Base-by-base conservation (phyloP, 2,329 filamentous ascomycete genomes). In the Gliomastix tumulicola region DNA sequence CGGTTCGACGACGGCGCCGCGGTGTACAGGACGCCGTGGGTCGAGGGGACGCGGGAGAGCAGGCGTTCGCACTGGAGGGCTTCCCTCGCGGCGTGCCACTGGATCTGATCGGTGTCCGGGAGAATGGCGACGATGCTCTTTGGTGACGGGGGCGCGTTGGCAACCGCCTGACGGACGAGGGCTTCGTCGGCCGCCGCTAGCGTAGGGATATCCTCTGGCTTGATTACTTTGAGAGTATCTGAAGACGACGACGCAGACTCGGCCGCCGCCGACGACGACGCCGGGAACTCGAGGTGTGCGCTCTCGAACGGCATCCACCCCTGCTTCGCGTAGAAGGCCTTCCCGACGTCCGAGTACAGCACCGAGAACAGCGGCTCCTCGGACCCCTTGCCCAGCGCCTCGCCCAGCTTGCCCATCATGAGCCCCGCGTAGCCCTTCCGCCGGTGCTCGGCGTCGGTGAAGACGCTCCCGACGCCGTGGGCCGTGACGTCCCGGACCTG, bases 331-430 rank as follows among this genome's bases (percentile, higher is more conserved):
- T 96, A 96, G 60, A 88, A 96, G 27, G 66, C 65, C 66, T 87
- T 84, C 16, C 89, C 87, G 44, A 94, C 88, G 50, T 94, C 87
- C 8, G 88, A 94, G 59, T 81, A 95, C 8, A 96, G 68, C 7
- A 94, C 74, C 1, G 85, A 89, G 57, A 12, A 59, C 44, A 55
- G 69, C 53, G 35, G 63, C 60, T 19, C 51, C n/a, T 49, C 33
- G 18, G 51, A 25, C 44, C 50, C 35, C 3, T 45, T 44, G 17
- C 47, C 45, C 18, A 77, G 55, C 23, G 48, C 45, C 8, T 51
- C 44, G 12, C 73, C 78, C 23, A 92, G 54, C 47, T 89, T 79
- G 30, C 59, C 57, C 56, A 89, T 74, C 81, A 92, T 89, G 38
- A 82, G 71, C 39, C 72, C 74, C 1, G 86, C 88, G 59, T 95